Evolutionary conservation across 2,329 filamentous ascomycete species (phyloP).

Genomic region (Trichoderma sp.): DNA sequence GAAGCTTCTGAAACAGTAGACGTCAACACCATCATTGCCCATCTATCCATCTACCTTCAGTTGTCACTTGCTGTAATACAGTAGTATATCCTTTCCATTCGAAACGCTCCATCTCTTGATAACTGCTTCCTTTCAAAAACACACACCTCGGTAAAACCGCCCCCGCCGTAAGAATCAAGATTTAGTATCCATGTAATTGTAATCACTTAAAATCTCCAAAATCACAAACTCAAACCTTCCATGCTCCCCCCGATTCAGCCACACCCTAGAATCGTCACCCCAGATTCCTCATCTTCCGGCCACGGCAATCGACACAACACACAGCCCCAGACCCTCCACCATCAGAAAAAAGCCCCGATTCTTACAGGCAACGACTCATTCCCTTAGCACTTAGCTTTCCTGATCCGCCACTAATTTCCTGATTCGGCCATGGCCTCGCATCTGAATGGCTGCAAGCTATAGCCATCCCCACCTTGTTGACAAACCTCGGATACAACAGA

Average conservation of each 20-base stretch:
- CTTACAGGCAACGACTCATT: background rate
- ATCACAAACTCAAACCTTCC: background rate
- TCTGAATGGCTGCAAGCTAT: conserved; percentile 8
- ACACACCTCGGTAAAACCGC: background rate
- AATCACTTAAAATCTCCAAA: background rate
- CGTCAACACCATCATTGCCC: background rate
- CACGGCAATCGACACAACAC: background rate
- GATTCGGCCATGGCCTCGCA: conserved; percentile 5
- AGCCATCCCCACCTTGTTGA: conserved; percentile 1
- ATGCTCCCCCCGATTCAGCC: background rate
- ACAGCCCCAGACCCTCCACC: background rate
- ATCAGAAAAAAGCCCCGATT: background rate
- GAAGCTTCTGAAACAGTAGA: background rate
- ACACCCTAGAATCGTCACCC: background rate
- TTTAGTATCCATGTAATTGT: background rate
- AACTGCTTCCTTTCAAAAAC: background rate
- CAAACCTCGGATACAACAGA: background rate
- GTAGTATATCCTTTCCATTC: background rate
- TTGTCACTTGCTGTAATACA: too few species aligned
- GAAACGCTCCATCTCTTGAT: background rate
- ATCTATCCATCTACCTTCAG: background rate
- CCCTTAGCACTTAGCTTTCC: background rate
- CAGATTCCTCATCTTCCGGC: background rate
- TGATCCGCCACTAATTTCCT: conserved; percentile 1
- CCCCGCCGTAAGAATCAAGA: background rate